Conservation (phyloP, 2,329 filamentous ascomycete genomes). For the Chaetomium globosum region DNA sequence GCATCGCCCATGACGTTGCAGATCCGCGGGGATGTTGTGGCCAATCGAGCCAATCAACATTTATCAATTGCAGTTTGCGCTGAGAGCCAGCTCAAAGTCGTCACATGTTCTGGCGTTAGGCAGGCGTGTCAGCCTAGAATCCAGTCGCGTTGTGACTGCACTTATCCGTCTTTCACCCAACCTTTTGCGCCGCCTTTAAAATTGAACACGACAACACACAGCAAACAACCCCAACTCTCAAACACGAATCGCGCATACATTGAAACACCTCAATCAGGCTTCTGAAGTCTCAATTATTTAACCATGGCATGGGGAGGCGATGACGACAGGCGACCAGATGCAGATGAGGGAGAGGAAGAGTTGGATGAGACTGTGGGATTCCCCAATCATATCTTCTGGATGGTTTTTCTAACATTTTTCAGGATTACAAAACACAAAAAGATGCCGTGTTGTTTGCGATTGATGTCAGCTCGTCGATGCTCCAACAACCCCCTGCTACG, state of each 20-base stretch:
- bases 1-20: constrained; percentile 25
- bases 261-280: background rate
- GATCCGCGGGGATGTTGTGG: constrained; percentile 3
- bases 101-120: constrained; percentile 38
- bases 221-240: background rate
- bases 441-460: constrained; percentile 99
- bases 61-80: constrained; percentile 20
- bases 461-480: constrained; percentile 86
- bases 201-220: background rate
- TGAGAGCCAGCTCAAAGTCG: background rate
- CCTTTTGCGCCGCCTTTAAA: background rate
- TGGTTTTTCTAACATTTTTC: constrained; percentile 29
- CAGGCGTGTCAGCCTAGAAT: constrained; percentile 33
- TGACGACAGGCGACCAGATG: constrained; percentile 56
- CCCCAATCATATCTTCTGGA: constrained; percentile 21
- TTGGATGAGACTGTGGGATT: constrained; percentile 40
- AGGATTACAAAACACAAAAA: constrained; percentile 90
- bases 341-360: constrained; percentile 71
- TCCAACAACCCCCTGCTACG: constrained; percentile 64
- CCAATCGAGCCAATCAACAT: constrained; percentile 30
- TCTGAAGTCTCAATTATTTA: background rate
- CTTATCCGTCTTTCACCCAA: background rate
- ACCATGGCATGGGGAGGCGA: constrained; percentile 44
- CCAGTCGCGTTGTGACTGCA: constrained; percentile 18
- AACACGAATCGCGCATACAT: background rate